Evolutionary conservation across 495 filamentous ascomycete genomes (phyloP).

Genomic region (Cudoniella acicularis): DNA sequence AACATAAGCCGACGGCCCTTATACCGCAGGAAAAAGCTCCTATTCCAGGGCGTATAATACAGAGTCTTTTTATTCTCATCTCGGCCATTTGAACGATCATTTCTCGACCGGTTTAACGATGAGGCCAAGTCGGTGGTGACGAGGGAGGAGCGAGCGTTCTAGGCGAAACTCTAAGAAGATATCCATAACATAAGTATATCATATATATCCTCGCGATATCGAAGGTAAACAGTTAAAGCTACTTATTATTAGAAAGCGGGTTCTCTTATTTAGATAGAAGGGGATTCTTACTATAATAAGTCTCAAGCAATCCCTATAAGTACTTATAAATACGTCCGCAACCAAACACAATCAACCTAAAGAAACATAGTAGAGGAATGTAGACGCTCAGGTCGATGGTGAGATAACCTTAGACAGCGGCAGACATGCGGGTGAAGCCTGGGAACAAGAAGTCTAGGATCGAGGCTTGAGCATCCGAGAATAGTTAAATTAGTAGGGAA

Average conservation of each 20-base stretch:
- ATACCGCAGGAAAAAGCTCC: constrained; percentile 11
- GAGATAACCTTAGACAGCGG: constrained; percentile 33
- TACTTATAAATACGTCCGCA: constrained; percentile 11
- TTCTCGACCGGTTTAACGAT: constrained; percentile 7
- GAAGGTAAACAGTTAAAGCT: constrained; percentile 13
- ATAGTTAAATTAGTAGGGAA: too few relatives aligned
- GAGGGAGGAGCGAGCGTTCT: constrained; percentile 11
- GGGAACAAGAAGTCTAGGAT: too few relatives aligned
- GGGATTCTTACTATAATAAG: constrained; percentile 12
- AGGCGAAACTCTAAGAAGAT: constrained; percentile 13
- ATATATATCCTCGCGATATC: constrained; percentile 14
- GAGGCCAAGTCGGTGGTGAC: constrained; percentile 10
- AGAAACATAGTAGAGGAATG: constrained; percentile 42
- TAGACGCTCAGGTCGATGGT: constrained; percentile 67
- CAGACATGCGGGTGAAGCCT: constrained; percentile 14
- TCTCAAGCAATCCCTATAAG: constrained; percentile 12
- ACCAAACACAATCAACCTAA: too few relatives aligned
- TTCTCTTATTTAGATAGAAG: constrained; percentile 10
- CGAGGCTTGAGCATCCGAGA: too few relatives aligned
- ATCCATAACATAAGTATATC: constrained; percentile 12
- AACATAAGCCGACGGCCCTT: constrained; percentile 9
- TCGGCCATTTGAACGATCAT: constrained; percentile 11
- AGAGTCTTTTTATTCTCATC: constrained; percentile 11
- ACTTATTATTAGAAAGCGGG: constrained; percentile 12
- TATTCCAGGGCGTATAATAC: constrained; percentile 14